Percentiles rank a stretch among this genome's conserved stretches.
Evolutionary conservation across 2,329 filamentous ascomycete species (phyloP).

Genomic region (Fusarium abutilonis): DNA sequence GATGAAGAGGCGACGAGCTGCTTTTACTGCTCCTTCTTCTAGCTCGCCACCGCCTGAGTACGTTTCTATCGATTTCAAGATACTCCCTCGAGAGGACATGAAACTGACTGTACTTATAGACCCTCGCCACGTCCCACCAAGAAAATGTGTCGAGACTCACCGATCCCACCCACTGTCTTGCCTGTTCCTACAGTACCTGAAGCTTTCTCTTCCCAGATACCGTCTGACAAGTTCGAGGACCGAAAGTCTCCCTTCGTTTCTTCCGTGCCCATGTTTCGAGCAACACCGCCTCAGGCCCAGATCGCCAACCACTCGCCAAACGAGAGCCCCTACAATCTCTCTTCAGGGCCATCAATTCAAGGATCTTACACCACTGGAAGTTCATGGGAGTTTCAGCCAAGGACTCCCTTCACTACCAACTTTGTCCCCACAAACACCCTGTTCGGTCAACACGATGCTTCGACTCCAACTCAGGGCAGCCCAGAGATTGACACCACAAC

Average conservation of each 20-base stretch:
- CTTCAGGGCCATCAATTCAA: background rate
- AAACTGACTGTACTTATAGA: constrained; percentile 11
- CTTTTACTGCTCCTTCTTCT: background rate
- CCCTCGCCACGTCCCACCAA: background rate
- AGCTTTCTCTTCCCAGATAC: background rate
- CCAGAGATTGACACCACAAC: background rate
- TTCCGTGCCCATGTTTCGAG: background rate
- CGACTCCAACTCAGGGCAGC: background rate
- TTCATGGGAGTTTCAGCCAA: constrained; percentile 6
- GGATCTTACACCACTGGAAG: background rate
- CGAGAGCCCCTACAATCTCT: background rate
- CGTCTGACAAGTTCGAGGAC: background rate
- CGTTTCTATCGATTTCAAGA: background rate
- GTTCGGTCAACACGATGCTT: background rate
- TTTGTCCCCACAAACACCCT: constrained; percentile 16
- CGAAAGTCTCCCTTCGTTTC: background rate
- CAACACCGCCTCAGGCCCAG: background rate
- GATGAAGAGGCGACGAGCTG: constrained; percentile 22
- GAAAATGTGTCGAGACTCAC: background rate
- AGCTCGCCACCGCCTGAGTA: constrained; percentile 16
- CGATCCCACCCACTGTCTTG: background rate
- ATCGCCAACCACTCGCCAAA: constrained; percentile 7
- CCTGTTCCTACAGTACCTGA: background rate
- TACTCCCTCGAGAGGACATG: background rate
- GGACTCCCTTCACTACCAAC: background rate